Base-by-base conservation (phyloP, 768 basidiomycete genomes). In the Rhizopogon sp. region DNA sequence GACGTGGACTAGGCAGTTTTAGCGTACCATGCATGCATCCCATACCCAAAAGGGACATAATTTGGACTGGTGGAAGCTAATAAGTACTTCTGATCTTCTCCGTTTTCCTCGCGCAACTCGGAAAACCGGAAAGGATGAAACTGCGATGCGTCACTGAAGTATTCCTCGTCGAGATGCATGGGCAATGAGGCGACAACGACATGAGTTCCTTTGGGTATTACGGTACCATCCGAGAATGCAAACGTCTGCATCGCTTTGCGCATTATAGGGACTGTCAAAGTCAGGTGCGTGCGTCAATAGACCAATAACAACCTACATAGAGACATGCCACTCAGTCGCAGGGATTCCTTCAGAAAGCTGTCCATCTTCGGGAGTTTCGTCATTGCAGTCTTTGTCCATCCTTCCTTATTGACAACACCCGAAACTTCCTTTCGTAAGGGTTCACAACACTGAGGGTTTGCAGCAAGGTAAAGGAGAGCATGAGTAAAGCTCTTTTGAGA, bases 41-140 rank as follows among this genome's bases (percentile, higher is more conserved):
- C 72, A 13, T 65, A 64, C 44, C 72, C 72, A 55, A 73, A 73
- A 41, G 71, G 43, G 28, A 78, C 52, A 56, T 70, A 71, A 13
- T 70, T 59, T n/a, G 61, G 56, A 46, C 64, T 71, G 33, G 67
- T 70, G 9, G 56, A 66, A 50, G 50, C 66, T 60, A 64, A 60
- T 51, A 68, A 68, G 31, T 69, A 60, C 56, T 60, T 67, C 29
- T 59, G 41, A 14, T 62, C 66, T 14, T 65, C 64, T 14, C 53
- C 66, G 5, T 50, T 47, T 25, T 55, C 45, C 33, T 64, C 64
- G n/a, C 56, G 60, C 53, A 62, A 57, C n/a, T 66, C 54, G 22
- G 67, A 55, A 60, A 77, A 80, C 14, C 78, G 68, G 52, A 75
- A 75, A 1, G 75, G 69, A 29, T 76, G 66, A 40, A 79, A 79